phyloP scores from a whole-genome alignment of 1,284 basidiomycete genomes.

The Marasmius sp. region DNA sequence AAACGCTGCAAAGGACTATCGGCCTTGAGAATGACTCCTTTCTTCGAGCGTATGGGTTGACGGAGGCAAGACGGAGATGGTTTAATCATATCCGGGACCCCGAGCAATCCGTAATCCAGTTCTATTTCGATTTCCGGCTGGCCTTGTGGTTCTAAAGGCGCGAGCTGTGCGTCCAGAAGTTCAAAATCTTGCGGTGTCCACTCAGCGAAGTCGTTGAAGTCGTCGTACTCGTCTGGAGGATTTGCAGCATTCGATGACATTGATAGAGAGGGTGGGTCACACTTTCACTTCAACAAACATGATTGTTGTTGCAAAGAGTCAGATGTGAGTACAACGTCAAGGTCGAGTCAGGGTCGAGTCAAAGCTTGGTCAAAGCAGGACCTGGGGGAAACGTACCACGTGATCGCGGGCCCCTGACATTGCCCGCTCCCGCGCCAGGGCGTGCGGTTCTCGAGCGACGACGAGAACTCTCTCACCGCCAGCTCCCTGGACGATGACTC shows the following conservation, averaged over 20 bases:
- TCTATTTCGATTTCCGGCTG: constrained; percentile 12
- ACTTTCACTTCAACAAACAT: too few species aligned
- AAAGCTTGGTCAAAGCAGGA: too few species aligned
- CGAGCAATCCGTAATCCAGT: neutral
- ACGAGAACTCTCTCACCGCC: too few species aligned
- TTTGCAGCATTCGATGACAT: neutral
- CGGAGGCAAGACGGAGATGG: neutral
- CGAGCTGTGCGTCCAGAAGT: neutral
- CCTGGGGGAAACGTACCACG: too few species aligned
- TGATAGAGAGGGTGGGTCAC: constrained; percentile 3
- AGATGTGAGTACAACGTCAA: too few species aligned
- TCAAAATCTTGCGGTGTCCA: neutral
- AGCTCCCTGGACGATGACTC: too few species aligned
- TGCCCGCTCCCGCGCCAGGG: too few species aligned
- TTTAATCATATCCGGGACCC: neutral
- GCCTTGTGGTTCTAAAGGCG: neutral
- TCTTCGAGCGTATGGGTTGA: neutral
- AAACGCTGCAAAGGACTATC: constrained; percentile 36
- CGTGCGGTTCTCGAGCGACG: too few species aligned
- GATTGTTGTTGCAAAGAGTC: too few species aligned
- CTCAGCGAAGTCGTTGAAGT: constrained; percentile 13
- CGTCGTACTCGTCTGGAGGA: neutral
- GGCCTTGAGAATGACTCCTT: neutral
- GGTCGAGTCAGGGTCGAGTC: too few species aligned
- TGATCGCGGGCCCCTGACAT: too few species aligned